A percentile compares a stretch with the other conserved stretches of the same genome.
phyloP scores from a whole-genome alignment of 352 stramenopile genomes.

The Pythium aquatile region DNA sequence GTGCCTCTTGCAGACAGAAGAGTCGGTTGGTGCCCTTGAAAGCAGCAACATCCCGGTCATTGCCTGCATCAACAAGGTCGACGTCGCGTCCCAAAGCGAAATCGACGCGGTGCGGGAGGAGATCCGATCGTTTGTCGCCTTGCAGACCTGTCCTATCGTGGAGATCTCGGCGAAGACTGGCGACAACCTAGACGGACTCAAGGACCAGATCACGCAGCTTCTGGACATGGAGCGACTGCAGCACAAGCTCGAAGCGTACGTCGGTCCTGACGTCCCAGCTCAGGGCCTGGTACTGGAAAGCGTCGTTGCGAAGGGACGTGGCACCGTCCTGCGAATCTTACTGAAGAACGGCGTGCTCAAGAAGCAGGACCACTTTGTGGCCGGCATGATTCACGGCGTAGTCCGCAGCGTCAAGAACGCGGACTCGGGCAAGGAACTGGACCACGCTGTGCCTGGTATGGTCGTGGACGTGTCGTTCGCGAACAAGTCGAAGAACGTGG shows the following conservation, averaged over 20 bases:
- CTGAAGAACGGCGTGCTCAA: constrained; percentile 62
- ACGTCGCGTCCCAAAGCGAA: constrained; percentile 44
- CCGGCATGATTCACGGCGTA: constrained; percentile 83
- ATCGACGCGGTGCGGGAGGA: constrained; percentile 53
- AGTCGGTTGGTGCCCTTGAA: constrained; percentile 92
- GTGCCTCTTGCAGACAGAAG: constrained; percentile 97
- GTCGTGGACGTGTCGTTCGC: constrained; percentile 82
- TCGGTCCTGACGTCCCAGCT: constrained; percentile 34
- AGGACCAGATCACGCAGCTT: constrained; percentile 37
- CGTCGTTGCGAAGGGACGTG: constrained; percentile 57
- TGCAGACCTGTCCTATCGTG: constrained; percentile 72
- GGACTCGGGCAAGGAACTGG: constrained; percentile 51
- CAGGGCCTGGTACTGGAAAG: constrained; percentile 79
- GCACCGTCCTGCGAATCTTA: constrained; percentile 71
- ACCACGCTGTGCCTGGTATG: constrained; percentile 51
- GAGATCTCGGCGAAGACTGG: constrained; percentile 73
- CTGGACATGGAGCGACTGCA: constrained; percentile 32
- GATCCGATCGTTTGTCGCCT: constrained; percentile 73
- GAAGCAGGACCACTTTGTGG: constrained; percentile 76
- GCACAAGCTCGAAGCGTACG: constrained; percentile 39
- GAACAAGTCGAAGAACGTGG: constrained; percentile 81
- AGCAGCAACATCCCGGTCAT: constrained; percentile 67
- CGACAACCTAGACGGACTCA: constrained; percentile 54
- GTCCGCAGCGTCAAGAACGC: constrained; percentile 61
- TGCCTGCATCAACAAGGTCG: constrained; percentile 89